Base-by-base conservation (phyloP, 345 rosid genomes). In the Turritis glabra region DNA sequence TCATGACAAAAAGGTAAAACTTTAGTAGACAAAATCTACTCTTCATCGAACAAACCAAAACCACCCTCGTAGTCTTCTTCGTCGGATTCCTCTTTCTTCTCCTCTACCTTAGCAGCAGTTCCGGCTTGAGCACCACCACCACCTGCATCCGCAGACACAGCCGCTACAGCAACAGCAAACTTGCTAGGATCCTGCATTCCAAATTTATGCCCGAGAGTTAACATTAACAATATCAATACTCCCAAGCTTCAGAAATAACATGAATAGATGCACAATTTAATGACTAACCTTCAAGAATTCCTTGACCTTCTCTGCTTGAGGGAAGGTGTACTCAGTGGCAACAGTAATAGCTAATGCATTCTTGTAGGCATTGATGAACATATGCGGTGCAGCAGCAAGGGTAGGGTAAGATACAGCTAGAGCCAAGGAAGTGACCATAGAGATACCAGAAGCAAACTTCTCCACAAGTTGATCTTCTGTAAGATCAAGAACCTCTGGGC, bases 241-340 rank as follows among this genome's bases (percentile, higher is more conserved):
- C 9, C 3, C 44, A 64, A 38, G 11, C 19, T 19, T 54, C 13
- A 22, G n/a, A 22, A 15, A 60, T 23, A 25, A 35, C 1, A 22
- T 29, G 5, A 21, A 37, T 12, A 12, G 7, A 17, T 26, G 1
- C 14, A 27, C 0, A 15, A 3, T 35, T 11, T n/a, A 15, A 23
- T 26, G 19, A 61, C 80, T 25, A 74, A 91, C 98, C 91, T 85
- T 76, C 44, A 94, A 80, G 82, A 50, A 94, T 76, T 94, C 98
- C 78, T 94, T 94, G 69, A 94, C 96, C 83, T 89, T 74, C 51
- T 94, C 98, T 2, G 98, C 97, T 62, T 86, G 93, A 0, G 95
- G 92, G 85, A 78, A 91, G 1, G 97, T 80, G 53, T 86, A 94
- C 44, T 91, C 96, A 0, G 97, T 89, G 23, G 84, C 88, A 65